phyloP scores from a whole-genome alignment of 345 rosid species.

The Sonneratia alba region DNA sequence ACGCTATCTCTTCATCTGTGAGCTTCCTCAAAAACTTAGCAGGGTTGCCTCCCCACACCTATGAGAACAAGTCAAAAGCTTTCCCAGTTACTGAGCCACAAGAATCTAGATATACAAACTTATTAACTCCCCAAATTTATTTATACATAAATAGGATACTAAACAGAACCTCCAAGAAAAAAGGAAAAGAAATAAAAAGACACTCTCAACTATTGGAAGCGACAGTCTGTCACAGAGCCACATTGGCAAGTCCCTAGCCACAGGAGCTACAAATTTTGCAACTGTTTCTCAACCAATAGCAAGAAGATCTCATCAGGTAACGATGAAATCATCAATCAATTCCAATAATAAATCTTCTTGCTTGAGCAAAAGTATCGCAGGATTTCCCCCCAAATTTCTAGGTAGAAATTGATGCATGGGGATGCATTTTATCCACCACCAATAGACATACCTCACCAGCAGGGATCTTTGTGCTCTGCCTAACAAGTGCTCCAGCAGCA shows the following conservation, averaged over 20 bases:
- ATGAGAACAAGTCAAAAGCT: background rate
- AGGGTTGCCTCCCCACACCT: constrained; percentile 99
- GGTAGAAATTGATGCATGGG: too few relatives aligned
- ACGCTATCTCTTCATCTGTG: constrained; percentile 55
- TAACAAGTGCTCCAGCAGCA: constrained; percentile 95
- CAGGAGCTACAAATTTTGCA: background rate
- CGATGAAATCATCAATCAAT: background rate
- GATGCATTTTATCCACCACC: too few relatives aligned
- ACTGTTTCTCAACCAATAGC: background rate
- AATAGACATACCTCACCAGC: constrained; percentile 60
- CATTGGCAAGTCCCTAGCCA: background rate
- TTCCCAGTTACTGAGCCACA: background rate
- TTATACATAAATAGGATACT: background rate
- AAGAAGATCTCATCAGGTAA: background rate
- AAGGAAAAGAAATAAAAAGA: background rate
- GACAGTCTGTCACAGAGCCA: background rate
- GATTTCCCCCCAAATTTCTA: background rate
- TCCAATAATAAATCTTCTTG: background rate
- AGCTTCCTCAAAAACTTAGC: constrained; percentile 90
- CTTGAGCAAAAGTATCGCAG: background rate
- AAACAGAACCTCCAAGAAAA: background rate
- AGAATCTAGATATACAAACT: background rate
- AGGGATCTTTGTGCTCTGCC: constrained; percentile 81
- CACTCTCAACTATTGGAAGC: background rate
- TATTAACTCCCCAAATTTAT: background rate